These are phyloP conservation scores for Periglandula ipomoeae DNA, from an alignment of 2,329 filamentous ascomycete genomes.

Conservation along the genomic window DNA sequence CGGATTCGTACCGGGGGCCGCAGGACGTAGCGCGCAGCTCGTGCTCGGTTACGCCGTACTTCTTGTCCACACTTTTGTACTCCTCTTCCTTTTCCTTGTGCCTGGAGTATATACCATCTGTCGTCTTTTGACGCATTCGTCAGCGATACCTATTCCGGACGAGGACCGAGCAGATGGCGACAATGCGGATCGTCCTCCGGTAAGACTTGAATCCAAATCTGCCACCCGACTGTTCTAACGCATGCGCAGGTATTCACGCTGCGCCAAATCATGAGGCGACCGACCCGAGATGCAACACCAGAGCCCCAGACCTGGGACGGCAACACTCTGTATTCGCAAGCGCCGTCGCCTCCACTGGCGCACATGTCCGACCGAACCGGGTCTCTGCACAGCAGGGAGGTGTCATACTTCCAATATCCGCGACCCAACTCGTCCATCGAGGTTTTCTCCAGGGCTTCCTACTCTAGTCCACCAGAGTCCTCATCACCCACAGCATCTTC, in stretches of 20 bases:
- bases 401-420: not conserved
- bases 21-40: not conserved
- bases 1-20: not conserved
- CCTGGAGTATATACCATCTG: conserved; percentile 24
- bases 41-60: conserved; percentile 1
- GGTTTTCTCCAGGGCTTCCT: not conserved
- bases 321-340: not conserved
- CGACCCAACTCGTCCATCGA: not conserved
- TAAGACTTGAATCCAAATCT: not conserved
- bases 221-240: not conserved
- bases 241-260: conserved; percentile 16
- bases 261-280: too few relatives aligned
- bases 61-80: conserved; percentile 33
- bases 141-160: not conserved
- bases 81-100: conserved; percentile 53
- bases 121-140: not conserved
- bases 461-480: not conserved
- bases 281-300: conserved; percentile 1
- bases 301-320: not conserved
- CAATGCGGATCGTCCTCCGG: not conserved
- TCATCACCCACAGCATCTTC: not conserved
- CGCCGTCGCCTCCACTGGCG: not conserved
- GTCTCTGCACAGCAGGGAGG: not conserved
- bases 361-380: too few relatives aligned
- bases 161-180: not conserved